Conservation (phyloP, 768 basidiomycete genomes). For the Xerocomellus amylosporus region DNA sequence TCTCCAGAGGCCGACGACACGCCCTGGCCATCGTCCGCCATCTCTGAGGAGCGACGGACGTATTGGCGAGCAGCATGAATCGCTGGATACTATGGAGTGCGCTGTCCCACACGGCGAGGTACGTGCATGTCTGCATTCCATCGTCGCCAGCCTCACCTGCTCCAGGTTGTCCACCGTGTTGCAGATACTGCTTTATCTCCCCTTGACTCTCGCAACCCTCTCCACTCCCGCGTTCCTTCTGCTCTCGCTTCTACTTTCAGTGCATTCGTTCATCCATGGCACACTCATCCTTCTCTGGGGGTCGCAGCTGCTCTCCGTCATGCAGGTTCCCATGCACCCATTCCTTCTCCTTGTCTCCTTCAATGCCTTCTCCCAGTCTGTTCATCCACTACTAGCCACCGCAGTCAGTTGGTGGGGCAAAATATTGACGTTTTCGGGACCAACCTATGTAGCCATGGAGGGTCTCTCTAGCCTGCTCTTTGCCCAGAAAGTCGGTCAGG, state of each 20-base stretch:
- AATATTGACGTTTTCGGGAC: constrained; percentile 66
- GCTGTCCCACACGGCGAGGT: constrained; percentile 63
- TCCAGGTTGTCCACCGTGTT: constrained; percentile 68
- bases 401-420: constrained; percentile 72
- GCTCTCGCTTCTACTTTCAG: constrained; percentile 72
- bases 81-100: constrained; percentile 68
- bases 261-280: constrained; percentile 80
- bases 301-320: constrained; percentile 66
- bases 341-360: constrained; percentile 85
- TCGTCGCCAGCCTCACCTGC: constrained; percentile 3
- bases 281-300: constrained; percentile 71
- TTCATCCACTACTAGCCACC: constrained; percentile 53
- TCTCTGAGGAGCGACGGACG: constrained; percentile 1
- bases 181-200: constrained; percentile 81
- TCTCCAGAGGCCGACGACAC: background rate
- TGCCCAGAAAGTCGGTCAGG: constrained; percentile 76
- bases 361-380: constrained; percentile 72
- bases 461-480: constrained; percentile 82
- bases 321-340: constrained; percentile 85
- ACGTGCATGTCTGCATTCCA: constrained; percentile 6
- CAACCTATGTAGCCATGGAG: constrained; percentile 78
- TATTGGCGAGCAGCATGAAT: constrained; percentile 33
- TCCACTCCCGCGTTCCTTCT: constrained; percentile 77
- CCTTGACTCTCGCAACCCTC: constrained; percentile 79
- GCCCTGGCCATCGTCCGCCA: background rate